Percentiles rank a stretch among this genome's conserved stretches.
phyloP scores from a whole-genome alignment of 164 flowering plant genomes.

The Dillenia turbinata region DNA sequence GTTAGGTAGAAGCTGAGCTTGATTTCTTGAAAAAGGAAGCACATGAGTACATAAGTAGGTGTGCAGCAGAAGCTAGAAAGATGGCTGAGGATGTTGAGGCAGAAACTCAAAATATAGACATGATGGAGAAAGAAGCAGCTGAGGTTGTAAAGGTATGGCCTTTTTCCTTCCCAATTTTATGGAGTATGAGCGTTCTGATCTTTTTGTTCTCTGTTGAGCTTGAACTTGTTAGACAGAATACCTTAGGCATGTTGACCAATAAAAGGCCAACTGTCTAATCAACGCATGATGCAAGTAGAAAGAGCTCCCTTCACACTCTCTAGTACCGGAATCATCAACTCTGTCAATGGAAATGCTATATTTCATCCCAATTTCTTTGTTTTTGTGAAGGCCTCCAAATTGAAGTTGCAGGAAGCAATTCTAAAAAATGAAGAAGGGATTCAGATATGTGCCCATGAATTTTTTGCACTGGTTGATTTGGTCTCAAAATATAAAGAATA shows the following conservation, averaged over 20 bases:
- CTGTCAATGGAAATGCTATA: no score
- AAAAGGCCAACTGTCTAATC: no score
- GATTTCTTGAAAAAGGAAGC: conserved; percentile 49
- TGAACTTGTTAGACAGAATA: no score
- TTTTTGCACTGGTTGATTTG: conserved; percentile 54
- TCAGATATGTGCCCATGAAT: conserved; percentile 52
- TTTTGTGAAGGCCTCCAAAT: conserved; percentile 38
- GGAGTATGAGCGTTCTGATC: no score
- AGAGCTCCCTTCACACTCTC: no score
- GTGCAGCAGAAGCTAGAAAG: conserved; percentile 48
- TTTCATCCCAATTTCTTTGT: background rate
- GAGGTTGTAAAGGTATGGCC: conserved; percentile 49
- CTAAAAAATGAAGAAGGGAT: conserved; percentile 53
- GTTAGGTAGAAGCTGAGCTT: conserved; percentile 56
- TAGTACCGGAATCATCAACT: no score
- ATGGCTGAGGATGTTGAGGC: conserved; percentile 41
- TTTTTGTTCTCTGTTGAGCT: no score
- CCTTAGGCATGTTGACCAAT: no score
- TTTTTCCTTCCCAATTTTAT: background rate
- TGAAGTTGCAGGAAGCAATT: conserved; percentile 45
- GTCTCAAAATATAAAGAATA: conserved; percentile 67
- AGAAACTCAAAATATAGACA: conserved; percentile 37
- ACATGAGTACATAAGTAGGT: conserved; percentile 40
- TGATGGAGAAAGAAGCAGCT: conserved; percentile 52
- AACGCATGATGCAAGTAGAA: background rate